phyloP scores from a whole-genome alignment of 768 basidiomycete species.

The Gloeophyllum trabeum region DNA sequence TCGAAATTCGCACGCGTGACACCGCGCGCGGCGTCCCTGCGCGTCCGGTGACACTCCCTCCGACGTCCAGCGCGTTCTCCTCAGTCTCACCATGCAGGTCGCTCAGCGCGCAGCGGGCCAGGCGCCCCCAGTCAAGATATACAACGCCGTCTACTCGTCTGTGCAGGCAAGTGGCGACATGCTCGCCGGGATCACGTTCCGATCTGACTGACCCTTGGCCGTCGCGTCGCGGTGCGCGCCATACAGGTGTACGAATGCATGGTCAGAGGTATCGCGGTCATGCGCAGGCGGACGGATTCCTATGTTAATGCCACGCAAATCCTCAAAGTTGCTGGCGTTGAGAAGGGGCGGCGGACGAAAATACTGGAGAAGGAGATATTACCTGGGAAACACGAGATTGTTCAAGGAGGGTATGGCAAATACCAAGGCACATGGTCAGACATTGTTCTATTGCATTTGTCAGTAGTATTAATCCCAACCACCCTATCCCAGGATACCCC shows the following conservation, averaged over 20 bases:
- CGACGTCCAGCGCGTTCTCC: too few relatives aligned
- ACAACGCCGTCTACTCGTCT: constrained; percentile 88
- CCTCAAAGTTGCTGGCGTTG: constrained; percentile 95
- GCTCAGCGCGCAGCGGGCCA: constrained; percentile 3
- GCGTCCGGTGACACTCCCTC: too few relatives aligned
- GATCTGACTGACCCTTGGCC: constrained; percentile 3
- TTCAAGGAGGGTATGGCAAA: constrained; percentile 98
- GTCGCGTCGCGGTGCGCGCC: constrained; percentile 11
- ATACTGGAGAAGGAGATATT: constrained; percentile 96
- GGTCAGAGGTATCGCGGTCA: constrained; percentile 96
- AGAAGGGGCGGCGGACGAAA: constrained; percentile 94
- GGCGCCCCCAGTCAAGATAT: constrained; percentile 63
- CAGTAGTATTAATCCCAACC: too few relatives aligned
- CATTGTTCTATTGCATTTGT: constrained; percentile 1
- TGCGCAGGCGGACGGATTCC: constrained; percentile 90
- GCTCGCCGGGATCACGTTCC: not conserved
- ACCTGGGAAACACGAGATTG: constrained; percentile 92
- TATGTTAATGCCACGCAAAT: constrained; percentile 99
- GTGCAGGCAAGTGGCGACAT: constrained; percentile 47
- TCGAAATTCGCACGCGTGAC: too few relatives aligned
- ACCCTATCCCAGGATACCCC: constrained; percentile 67
- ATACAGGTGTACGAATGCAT: constrained; percentile 91
- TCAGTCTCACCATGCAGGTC: not conserved
- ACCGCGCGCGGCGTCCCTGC: too few relatives aligned
- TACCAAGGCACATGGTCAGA: constrained; percentile 97